These are phyloP conservation scores for Voacanga thouarsii DNA, from an alignment of 257 asterid genomes.

Conservation along the genomic window DNA sequence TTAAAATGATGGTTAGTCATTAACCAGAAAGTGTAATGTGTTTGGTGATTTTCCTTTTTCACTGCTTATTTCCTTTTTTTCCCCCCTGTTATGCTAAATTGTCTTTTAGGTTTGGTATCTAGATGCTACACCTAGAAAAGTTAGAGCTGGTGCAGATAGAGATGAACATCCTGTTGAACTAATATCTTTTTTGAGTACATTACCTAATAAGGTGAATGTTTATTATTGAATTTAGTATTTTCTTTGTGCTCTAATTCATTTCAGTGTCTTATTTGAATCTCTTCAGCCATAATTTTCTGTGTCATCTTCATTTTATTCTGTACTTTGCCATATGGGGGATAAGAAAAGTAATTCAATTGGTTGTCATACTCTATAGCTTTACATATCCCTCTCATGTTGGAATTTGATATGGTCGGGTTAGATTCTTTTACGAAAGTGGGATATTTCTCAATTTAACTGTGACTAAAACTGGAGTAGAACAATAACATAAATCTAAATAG, in stretches of 20 bases:
- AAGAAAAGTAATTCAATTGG: not conserved
- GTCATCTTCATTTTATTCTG: not conserved
- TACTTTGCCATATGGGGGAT: not conserved
- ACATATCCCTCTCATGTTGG: not conserved
- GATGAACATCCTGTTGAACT: constrained; percentile 98
- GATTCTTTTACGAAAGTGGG: no score
- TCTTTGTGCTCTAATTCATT: not conserved
- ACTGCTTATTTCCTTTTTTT: constrained; percentile 5
- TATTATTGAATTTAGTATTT: constrained; percentile 9
- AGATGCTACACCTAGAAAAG: constrained; percentile 97
- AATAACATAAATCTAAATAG: not conserved
- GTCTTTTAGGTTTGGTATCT: constrained; percentile 82
- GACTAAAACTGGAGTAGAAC: not conserved
- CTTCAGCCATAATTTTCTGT: not conserved
- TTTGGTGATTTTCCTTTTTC: not conserved
- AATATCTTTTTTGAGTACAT: constrained; percentile 59
- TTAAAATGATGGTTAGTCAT: not conserved
- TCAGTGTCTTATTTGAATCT: not conserved
- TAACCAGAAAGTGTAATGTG: not conserved
- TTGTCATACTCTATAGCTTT: not conserved
- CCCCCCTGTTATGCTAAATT: constrained; percentile 11
- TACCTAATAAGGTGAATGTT: constrained; percentile 63
- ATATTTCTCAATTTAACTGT: no score
- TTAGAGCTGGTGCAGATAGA: constrained; percentile 93
- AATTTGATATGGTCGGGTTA: no score